Percentiles rank a stretch among this genome's conserved stretches.
Evolutionary conservation across 2,329 filamentous ascomycete genomes (phyloP).

Genomic region (Aureobasidium pullulans): DNA sequence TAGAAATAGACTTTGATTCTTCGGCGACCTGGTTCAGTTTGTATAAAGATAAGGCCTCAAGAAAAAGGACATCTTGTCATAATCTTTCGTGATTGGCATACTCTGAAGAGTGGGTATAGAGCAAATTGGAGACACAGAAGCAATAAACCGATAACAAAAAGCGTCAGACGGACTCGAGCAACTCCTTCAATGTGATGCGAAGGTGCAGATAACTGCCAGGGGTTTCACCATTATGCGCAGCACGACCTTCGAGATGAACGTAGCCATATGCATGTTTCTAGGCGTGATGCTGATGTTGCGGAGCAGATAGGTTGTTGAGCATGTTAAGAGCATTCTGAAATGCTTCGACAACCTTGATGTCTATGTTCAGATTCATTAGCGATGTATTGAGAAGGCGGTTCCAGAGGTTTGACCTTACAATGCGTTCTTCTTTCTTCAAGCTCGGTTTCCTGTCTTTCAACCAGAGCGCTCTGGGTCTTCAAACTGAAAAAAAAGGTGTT

Average conservation of each 20-base stretch:
- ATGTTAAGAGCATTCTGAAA: slow-evolving; percentile 44
- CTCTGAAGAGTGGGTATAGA: slow-evolving; percentile 9
- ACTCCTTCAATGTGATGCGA: background rate
- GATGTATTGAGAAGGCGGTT: background rate
- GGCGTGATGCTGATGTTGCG: background rate
- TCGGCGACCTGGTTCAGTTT: background rate
- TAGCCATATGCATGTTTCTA: background rate
- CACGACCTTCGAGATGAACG: background rate
- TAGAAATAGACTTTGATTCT: slow-evolving; percentile 2
- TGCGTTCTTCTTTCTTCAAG: slow-evolving; percentile 71
- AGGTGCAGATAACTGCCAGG: background rate
- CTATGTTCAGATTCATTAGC: slow-evolving; percentile 21
- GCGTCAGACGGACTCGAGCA: background rate
- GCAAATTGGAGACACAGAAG: background rate
- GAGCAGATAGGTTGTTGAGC: slow-evolving; percentile 23
- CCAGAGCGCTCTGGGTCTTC: slow-evolving; percentile 69
- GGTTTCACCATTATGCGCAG: background rate
- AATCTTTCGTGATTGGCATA: background rate
- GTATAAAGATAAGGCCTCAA: background rate
- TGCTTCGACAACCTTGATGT: slow-evolving; percentile 39
- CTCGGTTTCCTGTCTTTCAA: slow-evolving; percentile 64
- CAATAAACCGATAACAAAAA: background rate
- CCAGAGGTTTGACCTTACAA: slow-evolving; percentile 50
- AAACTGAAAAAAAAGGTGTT: slow-evolving; percentile 44
- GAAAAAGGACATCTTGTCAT: background rate